A percentile compares a stretch with the other conserved stretches of the same genome.
phyloP scores from a whole-genome alignment of 768 basidiomycete species.

The Megacollybia marginata region DNA sequence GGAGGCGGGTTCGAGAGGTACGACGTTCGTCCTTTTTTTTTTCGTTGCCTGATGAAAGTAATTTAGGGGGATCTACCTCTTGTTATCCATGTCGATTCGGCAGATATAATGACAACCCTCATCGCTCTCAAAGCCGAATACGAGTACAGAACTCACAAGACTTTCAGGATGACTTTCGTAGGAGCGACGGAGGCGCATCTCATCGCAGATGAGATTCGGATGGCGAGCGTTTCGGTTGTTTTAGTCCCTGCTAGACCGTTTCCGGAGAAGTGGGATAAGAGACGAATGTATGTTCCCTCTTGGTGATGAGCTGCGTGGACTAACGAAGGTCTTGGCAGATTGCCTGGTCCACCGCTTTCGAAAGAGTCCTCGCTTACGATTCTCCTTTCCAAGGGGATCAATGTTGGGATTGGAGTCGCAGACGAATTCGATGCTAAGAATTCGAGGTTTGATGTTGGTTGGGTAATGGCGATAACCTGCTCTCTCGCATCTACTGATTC shows the following conservation, averaged over 20 bases:
- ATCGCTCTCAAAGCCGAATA: slow-evolving; percentile 58
- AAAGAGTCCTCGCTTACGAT: slow-evolving; percentile 46
- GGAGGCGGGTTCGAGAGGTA: slow-evolving; percentile 37
- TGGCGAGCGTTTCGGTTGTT: slow-evolving; percentile 64
- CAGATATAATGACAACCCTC: slow-evolving; percentile 63
- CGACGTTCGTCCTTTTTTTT: slow-evolving; percentile 1
- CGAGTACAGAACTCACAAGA: slow-evolving; percentile 32
- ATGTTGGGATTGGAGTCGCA: slow-evolving; percentile 54
- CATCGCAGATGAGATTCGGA: slow-evolving; percentile 64
- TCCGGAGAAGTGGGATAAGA: slow-evolving; percentile 60
- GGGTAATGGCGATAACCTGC: too few relatives aligned
- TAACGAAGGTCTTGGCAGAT: slow-evolving; percentile 13
- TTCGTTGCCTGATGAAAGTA: not conserved
- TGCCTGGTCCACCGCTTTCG: slow-evolving; percentile 36
- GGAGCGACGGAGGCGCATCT: slow-evolving; percentile 66
- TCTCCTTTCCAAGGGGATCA: slow-evolving; percentile 59
- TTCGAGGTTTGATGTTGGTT: slow-evolving; percentile 67
- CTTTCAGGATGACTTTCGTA: slow-evolving; percentile 40
- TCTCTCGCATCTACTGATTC: not conserved
- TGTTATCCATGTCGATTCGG: slow-evolving; percentile 55
- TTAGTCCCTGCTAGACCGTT: slow-evolving; percentile 59
- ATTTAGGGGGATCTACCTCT: slow-evolving; percentile 45
- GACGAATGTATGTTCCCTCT: slow-evolving; percentile 49
- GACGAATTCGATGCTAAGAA: slow-evolving; percentile 60
- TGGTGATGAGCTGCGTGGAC: not conserved